Evolutionary conservation across 306 rosid species (phyloP), one percentile per base, ranked within the genome.

Genomic region (Echinosophora koreensis): DNA sequence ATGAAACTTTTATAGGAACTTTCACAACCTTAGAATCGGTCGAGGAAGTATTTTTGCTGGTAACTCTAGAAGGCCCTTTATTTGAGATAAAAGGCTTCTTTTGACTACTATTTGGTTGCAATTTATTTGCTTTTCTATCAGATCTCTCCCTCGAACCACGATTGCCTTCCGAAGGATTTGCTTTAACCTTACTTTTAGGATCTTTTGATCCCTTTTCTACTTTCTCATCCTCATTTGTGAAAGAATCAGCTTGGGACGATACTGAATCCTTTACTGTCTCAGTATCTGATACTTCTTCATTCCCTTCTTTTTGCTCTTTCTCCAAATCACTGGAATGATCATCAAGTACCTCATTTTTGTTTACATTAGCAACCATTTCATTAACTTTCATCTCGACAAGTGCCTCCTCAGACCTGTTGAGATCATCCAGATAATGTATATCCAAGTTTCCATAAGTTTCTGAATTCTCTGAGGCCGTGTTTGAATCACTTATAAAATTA

Each of bases 201-300:
- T 81, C 90, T 32, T 72, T 86, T 10, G 88, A 79, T 73, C 68
- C 76, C 39, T 64, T 86, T 78, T 90, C 98, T 15, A 75, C 78
- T 75, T 76, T 88, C 80, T 87, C 98, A 80, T 89, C 93, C 73
- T 82, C 95, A 37, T 78, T 80, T 51, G 81, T 74, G 74, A 78
- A 15, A 28, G 88, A 87, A 77, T 90, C 96, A 77, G 85, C 89
- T 64, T 82, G 93, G 47, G 99, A 92, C n/a, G 96, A 92, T 51
- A 80, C 83, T 0, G 94, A 92, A 81, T 92, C 96, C 81, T 86
- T 86, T 59, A 51, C 76, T 8, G 89, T 89, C 63, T 92, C 97
- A 28, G 92, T 63, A 74, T 95, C 97, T 3, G 98, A 91, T 64
- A 79, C 85, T 50, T 91, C 91, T 60, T 85, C 97, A 82, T 85